These are phyloP conservation scores for Scheffersomyces parashehatae DNA, from an alignment of 1,139 yeast genomes.

Conservation along the genomic window DNA sequence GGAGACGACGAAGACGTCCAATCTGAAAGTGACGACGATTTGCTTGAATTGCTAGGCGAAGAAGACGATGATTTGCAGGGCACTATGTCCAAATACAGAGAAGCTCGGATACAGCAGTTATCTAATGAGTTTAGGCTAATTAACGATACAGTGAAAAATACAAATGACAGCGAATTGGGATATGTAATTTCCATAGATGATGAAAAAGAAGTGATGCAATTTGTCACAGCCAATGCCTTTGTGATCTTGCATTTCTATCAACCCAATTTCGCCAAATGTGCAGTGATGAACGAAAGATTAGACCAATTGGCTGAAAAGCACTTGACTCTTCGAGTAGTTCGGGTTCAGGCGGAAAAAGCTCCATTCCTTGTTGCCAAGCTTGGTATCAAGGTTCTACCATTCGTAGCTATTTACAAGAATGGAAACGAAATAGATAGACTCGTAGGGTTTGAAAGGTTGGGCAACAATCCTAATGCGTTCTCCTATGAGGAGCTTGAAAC, in stretches of 20 bases:
- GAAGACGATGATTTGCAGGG: constrained; percentile 38
- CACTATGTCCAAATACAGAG: constrained; percentile 39
- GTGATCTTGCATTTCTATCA: constrained; percentile 68
- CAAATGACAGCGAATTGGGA: constrained; percentile 42
- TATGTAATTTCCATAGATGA: constrained; percentile 35
- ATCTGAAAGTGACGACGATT: constrained; percentile 26
- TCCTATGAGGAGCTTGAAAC: constrained; percentile 47
- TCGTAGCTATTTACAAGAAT: constrained; percentile 59
- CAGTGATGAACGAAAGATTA: constrained; percentile 54
- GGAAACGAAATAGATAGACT: constrained; percentile 61
- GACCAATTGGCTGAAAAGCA: constrained; percentile 54
- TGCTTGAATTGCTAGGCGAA: constrained; percentile 28
- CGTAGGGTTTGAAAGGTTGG: constrained; percentile 68
- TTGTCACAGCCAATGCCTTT: constrained; percentile 42
- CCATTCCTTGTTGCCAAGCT: constrained; percentile 71
- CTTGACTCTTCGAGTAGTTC: constrained; percentile 52
- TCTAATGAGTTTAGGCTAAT: constrained; percentile 43
- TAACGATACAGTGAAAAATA: constrained; percentile 29
- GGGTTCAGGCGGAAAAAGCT: constrained; percentile 63
- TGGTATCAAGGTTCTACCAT: constrained; percentile 67
- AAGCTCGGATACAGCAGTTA: constrained; percentile 50
- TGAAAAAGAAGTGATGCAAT: constrained; percentile 59
- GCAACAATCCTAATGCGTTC: constrained; percentile 33
- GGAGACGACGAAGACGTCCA: constrained; percentile 35
- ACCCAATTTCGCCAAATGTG: constrained; percentile 60